These are phyloP conservation scores for Aspergillus ostianus DNA, from an alignment of 495 filamentous ascomycete genomes.

Conservation along the genomic window DNA sequence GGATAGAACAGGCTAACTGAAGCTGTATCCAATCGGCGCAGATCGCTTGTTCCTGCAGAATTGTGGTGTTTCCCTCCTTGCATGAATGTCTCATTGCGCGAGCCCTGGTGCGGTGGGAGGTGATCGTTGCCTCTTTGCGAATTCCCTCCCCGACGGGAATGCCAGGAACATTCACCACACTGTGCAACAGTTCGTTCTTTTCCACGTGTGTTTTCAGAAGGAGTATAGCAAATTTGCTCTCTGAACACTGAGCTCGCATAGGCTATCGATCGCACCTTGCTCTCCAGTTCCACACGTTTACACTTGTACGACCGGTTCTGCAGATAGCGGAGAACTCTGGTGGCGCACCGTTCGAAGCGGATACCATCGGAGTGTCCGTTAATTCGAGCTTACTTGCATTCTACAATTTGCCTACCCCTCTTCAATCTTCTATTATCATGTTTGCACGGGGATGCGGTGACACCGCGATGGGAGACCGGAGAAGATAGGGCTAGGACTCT, in stretches of 20 bases:
- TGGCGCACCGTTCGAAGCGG: background rate
- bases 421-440: background rate
- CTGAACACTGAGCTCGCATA: no score
- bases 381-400: background rate
- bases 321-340: background rate
- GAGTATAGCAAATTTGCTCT: background rate
- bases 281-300: background rate
- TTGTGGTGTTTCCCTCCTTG: background rate
- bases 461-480: no score
- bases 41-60: background rate
- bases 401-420: background rate
- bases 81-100: background rate
- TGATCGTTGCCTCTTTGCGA: background rate
- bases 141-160: background rate
- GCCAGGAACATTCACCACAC: background rate
- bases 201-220: background rate
- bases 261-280: no score
- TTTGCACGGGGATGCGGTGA: no score
- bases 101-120: background rate
- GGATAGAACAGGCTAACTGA: background rate
- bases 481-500: background rate
- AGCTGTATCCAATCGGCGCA: background rate
- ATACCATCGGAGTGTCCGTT: background rate
- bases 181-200: background rate
- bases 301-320: background rate